Conservation (phyloP, 2,329 filamentous ascomycete genomes). For the Albifimbria verrucaria region DNA sequence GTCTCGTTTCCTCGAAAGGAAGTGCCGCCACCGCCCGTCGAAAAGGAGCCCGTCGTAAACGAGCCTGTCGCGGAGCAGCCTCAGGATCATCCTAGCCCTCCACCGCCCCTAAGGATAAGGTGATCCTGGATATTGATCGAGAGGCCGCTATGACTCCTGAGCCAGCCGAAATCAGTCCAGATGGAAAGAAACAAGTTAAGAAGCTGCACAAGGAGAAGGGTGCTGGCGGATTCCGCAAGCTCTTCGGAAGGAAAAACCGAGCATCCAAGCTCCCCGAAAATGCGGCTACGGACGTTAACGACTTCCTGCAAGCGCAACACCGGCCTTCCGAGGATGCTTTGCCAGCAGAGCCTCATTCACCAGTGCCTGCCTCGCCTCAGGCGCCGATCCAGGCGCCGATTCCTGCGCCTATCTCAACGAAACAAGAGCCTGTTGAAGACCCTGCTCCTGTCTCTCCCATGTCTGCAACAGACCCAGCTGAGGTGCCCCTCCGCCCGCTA, state of each 20-base stretch:
- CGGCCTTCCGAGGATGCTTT: constrained; percentile 14
- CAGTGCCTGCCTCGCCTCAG: constrained; percentile 13
- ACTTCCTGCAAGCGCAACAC: constrained; percentile 43
- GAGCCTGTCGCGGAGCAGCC: constrained; percentile 7
- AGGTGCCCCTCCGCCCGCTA: not conserved
- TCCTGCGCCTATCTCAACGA: constrained; percentile 13
- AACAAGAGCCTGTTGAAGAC: constrained; percentile 15
- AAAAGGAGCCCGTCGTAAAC: not conserved
- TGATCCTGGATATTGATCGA: constrained; percentile 15
- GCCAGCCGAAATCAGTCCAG: constrained; percentile 32
- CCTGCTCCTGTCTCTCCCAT: not conserved
- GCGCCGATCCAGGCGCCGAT: not conserved
- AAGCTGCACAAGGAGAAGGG: constrained; percentile 56
- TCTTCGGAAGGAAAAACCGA: constrained; percentile 63
- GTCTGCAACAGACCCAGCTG: not conserved
- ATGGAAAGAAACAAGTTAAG: constrained; percentile 38
- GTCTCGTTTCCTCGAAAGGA: not conserved
- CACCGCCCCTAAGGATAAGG: constrained; percentile 22
- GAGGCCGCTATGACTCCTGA: constrained; percentile 20
- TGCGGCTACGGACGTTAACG: constrained; percentile 47
- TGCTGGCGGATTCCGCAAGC: constrained; percentile 56
- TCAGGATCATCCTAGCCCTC: constrained; percentile 12
- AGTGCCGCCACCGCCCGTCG: constrained; percentile 1
- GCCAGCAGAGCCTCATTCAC: constrained; percentile 21
- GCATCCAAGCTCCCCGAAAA: constrained; percentile 54